Base-by-base conservation (phyloP, 164 flowering plant genomes). In the Stephania japonica region DNA sequence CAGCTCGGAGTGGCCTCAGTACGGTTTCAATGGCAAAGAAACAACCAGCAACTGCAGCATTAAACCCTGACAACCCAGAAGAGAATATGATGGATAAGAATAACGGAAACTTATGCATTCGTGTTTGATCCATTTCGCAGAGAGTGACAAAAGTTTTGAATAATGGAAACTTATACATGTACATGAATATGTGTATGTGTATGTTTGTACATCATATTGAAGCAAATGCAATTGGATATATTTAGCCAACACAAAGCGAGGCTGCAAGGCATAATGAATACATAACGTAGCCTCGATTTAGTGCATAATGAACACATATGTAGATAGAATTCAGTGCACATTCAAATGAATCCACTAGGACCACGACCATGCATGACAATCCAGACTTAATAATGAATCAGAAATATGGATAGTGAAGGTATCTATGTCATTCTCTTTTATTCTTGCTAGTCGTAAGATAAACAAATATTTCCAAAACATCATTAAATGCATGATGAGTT, bases 1-100 rank as follows among this genome's bases (percentile, higher is more conserved):
- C 99, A 65, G 99, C 99, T 78, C 89, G 94, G 32, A 86, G 99
- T 78, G 98, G 99, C 84, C 99, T 88, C 72, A 95, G 77, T 32
- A 95, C 98, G 26, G 98, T 93, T 81, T 95, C 99, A 70, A 93
- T 95, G 56, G 99, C 97, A 86, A 95, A 95, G 84, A 95, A 95
- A 73, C 97, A 93, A 81, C 97, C 99, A 73, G 98, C 99, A 78
- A 95, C 97, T 13, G 99, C 94, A 32, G 98, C 99, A 84, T 95
- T 95, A 78, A 95, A 95, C 67, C 99, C 99, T 92, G 87, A 68
- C 85, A 73, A 59, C 26, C 67, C 73, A 82, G 75, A 72, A 70
- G 50, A 50, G 65, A 70, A 64, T 41, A n/a, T 56, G 64, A 71
- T 24, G 18, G 21, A 66, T 71, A 42, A 14, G n/a, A 43, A 27